A percentile compares a stretch with the other conserved stretches of the same genome.
phyloP scores from a whole-genome alignment of 148 eudicot species.

The Cornus controversa region DNA sequence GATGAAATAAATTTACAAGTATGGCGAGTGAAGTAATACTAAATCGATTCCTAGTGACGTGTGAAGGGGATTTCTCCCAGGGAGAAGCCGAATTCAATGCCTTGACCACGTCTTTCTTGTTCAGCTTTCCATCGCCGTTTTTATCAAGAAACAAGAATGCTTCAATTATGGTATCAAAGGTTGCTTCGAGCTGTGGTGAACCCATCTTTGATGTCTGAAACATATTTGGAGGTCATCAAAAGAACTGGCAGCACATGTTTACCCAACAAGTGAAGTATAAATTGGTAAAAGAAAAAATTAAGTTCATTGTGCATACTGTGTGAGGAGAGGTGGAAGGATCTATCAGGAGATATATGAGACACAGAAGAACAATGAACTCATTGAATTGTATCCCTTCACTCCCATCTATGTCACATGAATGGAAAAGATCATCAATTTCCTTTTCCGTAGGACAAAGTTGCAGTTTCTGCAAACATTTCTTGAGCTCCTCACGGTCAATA shows the following conservation, averaged over 20 bases:
- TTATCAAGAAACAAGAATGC: constrained; percentile 71
- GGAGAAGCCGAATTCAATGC: constrained; percentile 49
- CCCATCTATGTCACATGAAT: constrained; percentile 57
- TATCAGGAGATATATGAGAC: constrained; percentile 51
- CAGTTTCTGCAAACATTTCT: constrained; percentile 47
- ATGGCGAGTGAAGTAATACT: constrained; percentile 29
- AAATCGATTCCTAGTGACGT: constrained; percentile 50
- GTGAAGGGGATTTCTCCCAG: constrained; percentile 58
- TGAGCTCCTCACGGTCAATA: constrained; percentile 55
- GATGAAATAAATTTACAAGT: neutral
- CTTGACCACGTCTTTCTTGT: constrained; percentile 53
- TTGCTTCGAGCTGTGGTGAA: constrained; percentile 47
- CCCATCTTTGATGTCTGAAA: constrained; percentile 42
- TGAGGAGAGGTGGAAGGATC: constrained; percentile 41
- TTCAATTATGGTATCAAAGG: constrained; percentile 52
- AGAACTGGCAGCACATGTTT: constrained; percentile 21
- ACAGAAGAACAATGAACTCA: constrained; percentile 66
- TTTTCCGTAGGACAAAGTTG: constrained; percentile 35
- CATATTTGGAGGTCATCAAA: constrained; percentile 8
- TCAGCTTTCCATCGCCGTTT: constrained; percentile 70
- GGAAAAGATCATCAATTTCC: constrained; percentile 65
- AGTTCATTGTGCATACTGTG: constrained; percentile 20
- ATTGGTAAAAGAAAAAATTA: constrained; percentile 9
- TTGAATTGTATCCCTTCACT: constrained; percentile 55
- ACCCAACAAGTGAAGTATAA: neutral